A percentile compares a stretch with the other conserved stretches of the same genome.
These are phyloP conservation scores for Antrodiella citrinella DNA, from an alignment of 768 basidiomycete genomes.

Conservation along the genomic window DNA sequence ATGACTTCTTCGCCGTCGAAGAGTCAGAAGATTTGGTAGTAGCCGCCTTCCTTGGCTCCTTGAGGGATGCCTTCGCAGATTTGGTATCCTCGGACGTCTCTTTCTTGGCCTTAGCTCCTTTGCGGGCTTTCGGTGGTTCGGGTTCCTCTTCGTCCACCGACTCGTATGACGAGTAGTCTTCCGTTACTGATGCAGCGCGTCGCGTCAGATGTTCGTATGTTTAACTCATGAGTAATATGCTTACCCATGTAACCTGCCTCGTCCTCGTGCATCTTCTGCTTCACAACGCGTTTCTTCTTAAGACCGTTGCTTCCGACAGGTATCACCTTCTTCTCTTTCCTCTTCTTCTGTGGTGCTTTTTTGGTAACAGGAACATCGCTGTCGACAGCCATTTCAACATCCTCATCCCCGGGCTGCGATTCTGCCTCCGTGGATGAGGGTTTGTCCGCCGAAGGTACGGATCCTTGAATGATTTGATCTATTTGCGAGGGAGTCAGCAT, in stretches of 20 bases:
- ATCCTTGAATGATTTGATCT: slow-evolving; percentile 12
- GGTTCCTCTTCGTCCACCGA: slow-evolving; percentile 58
- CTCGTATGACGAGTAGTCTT: slow-evolving; percentile 78
- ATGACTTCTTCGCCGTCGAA: slow-evolving; percentile 7
- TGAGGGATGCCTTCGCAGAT: slow-evolving; percentile 4
- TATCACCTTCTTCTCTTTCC: slow-evolving; percentile 47
- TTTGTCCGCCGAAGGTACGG: not conserved
- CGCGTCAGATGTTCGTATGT: not conserved
- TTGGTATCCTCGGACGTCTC: slow-evolving; percentile 15
- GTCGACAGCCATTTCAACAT: slow-evolving; percentile 21
- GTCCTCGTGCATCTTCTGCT: slow-evolving; percentile 46
- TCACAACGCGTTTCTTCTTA: slow-evolving; percentile 62
- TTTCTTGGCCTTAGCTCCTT: slow-evolving; percentile 12
- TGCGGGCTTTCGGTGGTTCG: slow-evolving; percentile 13
- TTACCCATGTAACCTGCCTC: slow-evolving; percentile 70
- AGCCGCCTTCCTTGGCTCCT: slow-evolving; percentile 1
- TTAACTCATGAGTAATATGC: slow-evolving; percentile 13
- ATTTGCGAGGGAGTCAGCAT: not conserved
- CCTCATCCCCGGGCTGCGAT: slow-evolving; percentile 12
- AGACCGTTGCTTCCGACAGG: slow-evolving; percentile 75
- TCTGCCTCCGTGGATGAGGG: slow-evolving; percentile 3
- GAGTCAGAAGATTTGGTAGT: not conserved
- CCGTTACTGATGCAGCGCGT: slow-evolving; percentile 40
- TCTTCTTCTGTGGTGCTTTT: slow-evolving; percentile 27
- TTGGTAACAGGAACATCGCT: slow-evolving; percentile 16